Conservation (phyloP, 2,329 filamentous ascomycete genomes). For the Diplocarpon mali region DNA sequence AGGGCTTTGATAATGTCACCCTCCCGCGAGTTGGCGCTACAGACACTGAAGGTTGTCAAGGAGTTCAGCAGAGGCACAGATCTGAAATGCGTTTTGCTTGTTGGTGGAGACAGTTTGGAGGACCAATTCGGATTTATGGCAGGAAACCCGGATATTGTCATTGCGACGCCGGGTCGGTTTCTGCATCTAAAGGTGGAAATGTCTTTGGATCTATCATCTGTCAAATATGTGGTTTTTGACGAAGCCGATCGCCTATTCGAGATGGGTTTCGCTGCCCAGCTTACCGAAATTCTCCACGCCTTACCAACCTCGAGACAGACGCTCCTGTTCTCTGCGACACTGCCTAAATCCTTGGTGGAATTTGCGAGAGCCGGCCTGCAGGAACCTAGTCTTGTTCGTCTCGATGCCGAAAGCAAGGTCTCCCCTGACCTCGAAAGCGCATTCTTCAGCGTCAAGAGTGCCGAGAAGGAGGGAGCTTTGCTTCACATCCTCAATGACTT, state of each 20-base stretch:
- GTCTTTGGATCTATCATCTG: constrained; percentile 78
- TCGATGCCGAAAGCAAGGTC: constrained; percentile 92
- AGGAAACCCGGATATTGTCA: constrained; percentile 91
- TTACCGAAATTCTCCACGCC: constrained; percentile 86
- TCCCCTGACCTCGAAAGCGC: constrained; percentile 92
- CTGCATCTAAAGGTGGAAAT: constrained; percentile 96
- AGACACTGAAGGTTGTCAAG: constrained; percentile 93
- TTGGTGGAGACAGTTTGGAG: constrained; percentile 90
- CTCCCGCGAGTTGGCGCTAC: constrained; percentile 84
- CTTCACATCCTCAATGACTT: constrained; percentile 83
- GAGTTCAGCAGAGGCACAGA: constrained; percentile 86
- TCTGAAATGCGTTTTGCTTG: constrained; percentile 77
- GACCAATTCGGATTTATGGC: constrained; percentile 93
- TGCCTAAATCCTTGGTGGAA: constrained; percentile 89
- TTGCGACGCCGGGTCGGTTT: constrained; percentile 93
- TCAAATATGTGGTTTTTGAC: constrained; percentile 93
- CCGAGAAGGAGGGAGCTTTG: constrained; percentile 87
- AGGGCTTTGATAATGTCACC: constrained; percentile 84
- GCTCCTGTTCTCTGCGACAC: constrained; percentile 85
- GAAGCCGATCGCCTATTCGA: constrained; percentile 96
- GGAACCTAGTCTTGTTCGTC: constrained; percentile 77
- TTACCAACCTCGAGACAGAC: constrained; percentile 80
- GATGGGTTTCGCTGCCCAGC: constrained; percentile 92
- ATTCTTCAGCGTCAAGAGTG: constrained; percentile 87
- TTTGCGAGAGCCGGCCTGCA: constrained; percentile 90